A percentile compares a stretch with the other conserved stretches of the same genome.
These are phyloP conservation scores for Ogataea thermomethanolica DNA, from an alignment of 805 yeast species.

Conservation along the genomic window DNA sequence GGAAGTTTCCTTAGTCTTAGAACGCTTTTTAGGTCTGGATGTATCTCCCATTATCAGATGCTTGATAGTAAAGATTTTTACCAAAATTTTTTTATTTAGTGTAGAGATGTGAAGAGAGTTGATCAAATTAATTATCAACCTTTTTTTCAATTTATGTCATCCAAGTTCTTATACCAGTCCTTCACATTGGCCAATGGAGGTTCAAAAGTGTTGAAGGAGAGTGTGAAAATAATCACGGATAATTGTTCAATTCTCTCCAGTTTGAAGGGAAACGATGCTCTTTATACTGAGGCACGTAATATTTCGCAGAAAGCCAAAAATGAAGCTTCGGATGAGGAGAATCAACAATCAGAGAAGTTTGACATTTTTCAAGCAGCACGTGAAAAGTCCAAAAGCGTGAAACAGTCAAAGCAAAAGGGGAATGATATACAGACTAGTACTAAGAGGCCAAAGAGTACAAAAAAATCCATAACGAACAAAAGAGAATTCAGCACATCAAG, in stretches of 20 bases:
- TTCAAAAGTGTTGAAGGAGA: conserved; percentile 25
- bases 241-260: conserved; percentile 24
- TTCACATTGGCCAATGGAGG: conserved; percentile 28
- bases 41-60: conserved; percentile 25
- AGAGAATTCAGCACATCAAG: conserved; percentile 21
- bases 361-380: conserved; percentile 35
- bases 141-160: conserved; percentile 17
- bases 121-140: background rate
- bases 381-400: conserved; percentile 27
- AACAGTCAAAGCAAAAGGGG: conserved; percentile 12
- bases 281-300: conserved; percentile 26
- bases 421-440: conserved; percentile 15
- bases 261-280: conserved; percentile 23
- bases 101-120: conserved; percentile 1
- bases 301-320: conserved; percentile 24
- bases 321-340: conserved; percentile 1
- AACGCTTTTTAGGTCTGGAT: conserved; percentile 48
- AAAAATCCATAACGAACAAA: conserved; percentile 16
- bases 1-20: conserved; percentile 46
- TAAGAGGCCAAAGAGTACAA: conserved; percentile 22
- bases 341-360: conserved; percentile 15
- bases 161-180: conserved; percentile 26
- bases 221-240: conserved; percentile 12
- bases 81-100: conserved; percentile 2
- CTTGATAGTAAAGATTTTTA: background rate